Evolutionary conservation across 176 grass and related monocot species (phyloP), one percentile per base, ranked within the genome.

Genomic region (Pontederia crassipes): DNA sequence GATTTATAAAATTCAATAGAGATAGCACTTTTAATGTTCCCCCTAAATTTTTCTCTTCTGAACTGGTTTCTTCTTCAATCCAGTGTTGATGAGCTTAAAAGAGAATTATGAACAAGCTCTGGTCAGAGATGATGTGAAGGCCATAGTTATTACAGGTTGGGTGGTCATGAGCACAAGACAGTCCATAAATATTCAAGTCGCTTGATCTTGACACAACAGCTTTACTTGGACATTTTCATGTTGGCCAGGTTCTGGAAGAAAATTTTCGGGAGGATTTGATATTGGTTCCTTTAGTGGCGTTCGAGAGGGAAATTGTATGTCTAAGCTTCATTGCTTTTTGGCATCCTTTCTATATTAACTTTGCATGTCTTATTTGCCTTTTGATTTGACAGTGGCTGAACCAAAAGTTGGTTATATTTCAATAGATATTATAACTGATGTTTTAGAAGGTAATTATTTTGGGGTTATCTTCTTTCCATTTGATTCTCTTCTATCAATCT

Each of bases 251-350:
- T 78, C 83, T 71, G 71, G 82, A 62, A 81, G 81, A 2, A 85
- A 83, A 11, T 97, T 97, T 77, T 97, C 93, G 50, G 84, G 87
- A 62, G 93, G 93, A 68, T 91, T 91, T 24, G 93, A 97, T 73
- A 91, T 97, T 54, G 72, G 53, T 80, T 70, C 81, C n/a, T 85
- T 96, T 16, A 73, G 72, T 32, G 72, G 11, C 61, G 15, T 96
- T 82, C 91, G 87, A 48, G 76, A 76, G 35, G 80, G 78, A 61
- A 61, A 87, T 77, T 72, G 91, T 96, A 78, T 46, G 57, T n/a
- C 17, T 48, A 60, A 52, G 51, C 49, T 17, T 8, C 55, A 29
- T 65, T 65, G 61, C n/a, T 58, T 54, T 50, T 4, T 67, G 58
- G 61, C 58, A 40, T 9, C 67, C 52, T 48, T 55, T 53, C 28